phyloP scores from a whole-genome alignment of 2,329 filamentous ascomycete species.

The Geosmithia morbida region DNA sequence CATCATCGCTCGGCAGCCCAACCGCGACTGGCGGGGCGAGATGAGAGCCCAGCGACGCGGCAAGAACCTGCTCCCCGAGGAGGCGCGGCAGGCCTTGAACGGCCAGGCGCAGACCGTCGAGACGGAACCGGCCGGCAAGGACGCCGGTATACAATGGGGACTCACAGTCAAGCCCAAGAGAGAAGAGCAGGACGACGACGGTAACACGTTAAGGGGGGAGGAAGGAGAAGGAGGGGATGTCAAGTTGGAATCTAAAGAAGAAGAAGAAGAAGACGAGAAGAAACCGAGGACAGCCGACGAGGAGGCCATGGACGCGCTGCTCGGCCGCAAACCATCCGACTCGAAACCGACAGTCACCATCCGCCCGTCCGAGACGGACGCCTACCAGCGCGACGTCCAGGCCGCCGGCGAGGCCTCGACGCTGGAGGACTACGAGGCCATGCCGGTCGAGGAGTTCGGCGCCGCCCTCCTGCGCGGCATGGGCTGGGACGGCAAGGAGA shows the following conservation, averaged over 20 bases:
- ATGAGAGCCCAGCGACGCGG: slow-evolving; percentile 27
- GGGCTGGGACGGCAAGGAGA: slow-evolving; percentile 72
- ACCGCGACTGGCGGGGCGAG: slow-evolving; percentile 49
- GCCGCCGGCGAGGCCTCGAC: slow-evolving; percentile 62
- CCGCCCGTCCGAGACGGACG: slow-evolving; percentile 44
- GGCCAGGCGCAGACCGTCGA: slow-evolving; percentile 5
- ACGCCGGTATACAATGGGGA: slow-evolving; percentile 41
- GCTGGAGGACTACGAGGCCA: slow-evolving; percentile 71
- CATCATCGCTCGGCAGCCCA: slow-evolving; percentile 43
- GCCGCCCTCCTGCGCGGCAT: slow-evolving; percentile 81
- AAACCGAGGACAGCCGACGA: slow-evolving; percentile 20
- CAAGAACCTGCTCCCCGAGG: slow-evolving; percentile 45
- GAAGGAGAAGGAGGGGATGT: slow-evolving; percentile 1
- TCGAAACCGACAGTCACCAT: slow-evolving; percentile 28
- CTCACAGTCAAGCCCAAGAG: slow-evolving; percentile 30
- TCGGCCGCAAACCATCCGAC: slow-evolving; percentile 34
- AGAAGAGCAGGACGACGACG: slow-evolving; percentile 37
- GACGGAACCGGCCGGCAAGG: slow-evolving; percentile 21
- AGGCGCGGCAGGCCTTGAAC: slow-evolving; percentile 29
- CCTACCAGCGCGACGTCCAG: slow-evolving; percentile 55
- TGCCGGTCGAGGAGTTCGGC: slow-evolving; percentile 91
- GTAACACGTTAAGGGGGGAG: slow-evolving; percentile 5
- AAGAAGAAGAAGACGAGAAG: slow-evolving; percentile 1
- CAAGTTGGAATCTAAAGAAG: not conserved
- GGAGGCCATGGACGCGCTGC: slow-evolving; percentile 51